Evolutionary conservation across 768 basidiomycete genomes (phyloP).

Genomic region (Lentinus tigrinus): DNA sequence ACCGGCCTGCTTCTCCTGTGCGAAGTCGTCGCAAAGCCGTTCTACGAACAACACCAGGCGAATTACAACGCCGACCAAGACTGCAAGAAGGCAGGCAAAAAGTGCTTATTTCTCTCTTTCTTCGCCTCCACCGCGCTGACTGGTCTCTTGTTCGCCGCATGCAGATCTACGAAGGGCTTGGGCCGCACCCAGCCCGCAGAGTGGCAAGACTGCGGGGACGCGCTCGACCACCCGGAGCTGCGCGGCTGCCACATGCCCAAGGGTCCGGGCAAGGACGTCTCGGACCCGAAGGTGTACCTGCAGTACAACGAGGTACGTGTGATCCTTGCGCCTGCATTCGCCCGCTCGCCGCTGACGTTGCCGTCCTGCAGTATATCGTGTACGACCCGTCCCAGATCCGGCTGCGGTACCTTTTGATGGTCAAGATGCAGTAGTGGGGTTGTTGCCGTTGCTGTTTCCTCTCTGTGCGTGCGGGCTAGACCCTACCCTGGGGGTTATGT

Average conservation of each 20-base stretch:
- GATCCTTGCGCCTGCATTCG: background rate
- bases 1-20: conserved; percentile 59
- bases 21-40: conserved; percentile 58
- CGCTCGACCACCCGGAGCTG: conserved; percentile 47
- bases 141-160: background rate
- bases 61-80: conserved; percentile 49
- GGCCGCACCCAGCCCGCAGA: conserved; percentile 49
- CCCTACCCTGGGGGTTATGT: no score
- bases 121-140: background rate
- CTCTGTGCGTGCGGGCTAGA: no score
- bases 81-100: conserved; percentile 46
- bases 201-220: conserved; percentile 60
- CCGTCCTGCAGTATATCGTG: conserved; percentile 51
- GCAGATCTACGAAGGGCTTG: conserved; percentile 54
- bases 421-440: conserved; percentile 36
- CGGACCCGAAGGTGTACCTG: conserved; percentile 31
- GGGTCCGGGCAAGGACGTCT: conserved; percentile 39
- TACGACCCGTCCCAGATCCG: conserved; percentile 59
- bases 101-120: background rate
- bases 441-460: no score
- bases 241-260: conserved; percentile 62
- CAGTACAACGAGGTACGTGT: conserved; percentile 60
- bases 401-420: conserved; percentile 56
- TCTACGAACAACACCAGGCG: conserved; percentile 45
- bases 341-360: background rate